Conservation (phyloP, 352 stramenopile genomes). For the Phytophthora podocarpi region DNA sequence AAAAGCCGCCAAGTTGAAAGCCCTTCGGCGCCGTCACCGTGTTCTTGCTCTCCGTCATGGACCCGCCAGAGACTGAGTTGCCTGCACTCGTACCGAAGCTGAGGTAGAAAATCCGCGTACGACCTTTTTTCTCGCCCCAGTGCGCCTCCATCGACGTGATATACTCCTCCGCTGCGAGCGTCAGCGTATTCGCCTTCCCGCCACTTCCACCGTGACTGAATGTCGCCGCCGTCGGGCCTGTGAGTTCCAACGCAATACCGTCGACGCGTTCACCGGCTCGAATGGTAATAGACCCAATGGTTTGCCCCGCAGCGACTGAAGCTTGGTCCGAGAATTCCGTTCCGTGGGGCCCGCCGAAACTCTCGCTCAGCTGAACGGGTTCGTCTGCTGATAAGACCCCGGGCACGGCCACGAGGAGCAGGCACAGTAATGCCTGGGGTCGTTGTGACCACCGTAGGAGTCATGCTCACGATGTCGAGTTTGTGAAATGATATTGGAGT, state of each 20-base stretch:
- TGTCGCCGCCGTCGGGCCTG: conserved; percentile 11
- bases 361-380: conserved; percentile 22
- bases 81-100: conserved; percentile 28
- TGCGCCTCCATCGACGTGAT: conserved; percentile 36
- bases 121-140: conserved; percentile 22
- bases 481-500: too few species aligned
- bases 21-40: conserved; percentile 7
- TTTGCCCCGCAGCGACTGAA: conserved; percentile 14
- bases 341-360: conserved; percentile 25
- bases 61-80: conserved; percentile 16
- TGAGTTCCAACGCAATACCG: conserved; percentile 24
- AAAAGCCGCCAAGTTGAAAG: conserved; percentile 8
- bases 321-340: conserved; percentile 28
- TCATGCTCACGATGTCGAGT: too few species aligned
- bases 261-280: conserved; percentile 15
- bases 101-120: conserved; percentile 27
- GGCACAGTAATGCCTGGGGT: conserved; percentile 4
- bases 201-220: conserved; percentile 34
- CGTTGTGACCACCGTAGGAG: too few species aligned
- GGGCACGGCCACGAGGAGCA: conserved; percentile 2
- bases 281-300: conserved; percentile 25
- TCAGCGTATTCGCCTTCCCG: conserved; percentile 6
- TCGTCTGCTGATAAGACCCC: conserved; percentile 13
- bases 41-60: conserved; percentile 17
- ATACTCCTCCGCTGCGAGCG: conserved; percentile 11